Evolutionary conservation across 2,329 filamentous ascomycete species (phyloP).

Genomic region (Zasmidium citrigriseum): DNA sequence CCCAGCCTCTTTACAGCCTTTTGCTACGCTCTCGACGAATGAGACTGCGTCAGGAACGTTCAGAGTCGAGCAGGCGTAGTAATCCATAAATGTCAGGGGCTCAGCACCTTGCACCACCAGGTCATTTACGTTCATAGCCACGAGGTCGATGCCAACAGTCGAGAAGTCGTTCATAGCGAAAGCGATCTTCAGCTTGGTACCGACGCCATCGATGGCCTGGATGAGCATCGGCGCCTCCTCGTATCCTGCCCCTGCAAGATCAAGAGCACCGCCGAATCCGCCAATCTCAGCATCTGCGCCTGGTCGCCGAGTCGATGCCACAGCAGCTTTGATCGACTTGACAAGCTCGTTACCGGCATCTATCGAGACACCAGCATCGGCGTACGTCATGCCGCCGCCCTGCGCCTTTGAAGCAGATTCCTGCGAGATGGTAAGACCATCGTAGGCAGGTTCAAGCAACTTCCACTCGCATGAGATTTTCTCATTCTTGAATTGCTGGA

Average conservation of each 20-base stretch:
- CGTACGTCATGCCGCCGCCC: slow-evolving; percentile 70
- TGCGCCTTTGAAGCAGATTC: slow-evolving; percentile 20
- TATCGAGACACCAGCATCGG: slow-evolving; percentile 89
- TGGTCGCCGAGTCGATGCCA: slow-evolving; percentile 79
- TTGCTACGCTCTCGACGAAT: slow-evolving; percentile 90
- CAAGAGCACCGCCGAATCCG: slow-evolving; percentile 88
- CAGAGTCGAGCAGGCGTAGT: slow-evolving; percentile 90
- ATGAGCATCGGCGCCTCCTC: slow-evolving; percentile 76
- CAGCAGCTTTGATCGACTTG: slow-evolving; percentile 84
- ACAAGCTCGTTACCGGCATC: slow-evolving; percentile 93
- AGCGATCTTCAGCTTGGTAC: slow-evolving; percentile 95
- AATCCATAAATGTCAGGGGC: slow-evolving; percentile 95
- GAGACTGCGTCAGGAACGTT: slow-evolving; percentile 73
- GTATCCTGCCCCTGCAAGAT: slow-evolving; percentile 75
- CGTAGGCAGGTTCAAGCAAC: slow-evolving; percentile 83
- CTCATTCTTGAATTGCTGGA: slow-evolving; percentile 70
- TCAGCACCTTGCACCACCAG: slow-evolving; percentile 94
- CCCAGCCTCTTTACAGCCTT: slow-evolving; percentile 79
- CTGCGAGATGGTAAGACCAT: slow-evolving; percentile 50
- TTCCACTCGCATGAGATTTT: slow-evolving; percentile 82
- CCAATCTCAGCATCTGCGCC: slow-evolving; percentile 93
- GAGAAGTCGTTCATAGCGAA: slow-evolving; percentile 87
- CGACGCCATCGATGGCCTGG: slow-evolving; percentile 94
- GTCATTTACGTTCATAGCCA: slow-evolving; percentile 99
- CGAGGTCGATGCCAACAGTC: slow-evolving; percentile 93